Percentiles rank a stretch among this genome's conserved stretches.
phyloP scores from a whole-genome alignment of 345 rosid species.

The Erysimum cheiranthoides region DNA sequence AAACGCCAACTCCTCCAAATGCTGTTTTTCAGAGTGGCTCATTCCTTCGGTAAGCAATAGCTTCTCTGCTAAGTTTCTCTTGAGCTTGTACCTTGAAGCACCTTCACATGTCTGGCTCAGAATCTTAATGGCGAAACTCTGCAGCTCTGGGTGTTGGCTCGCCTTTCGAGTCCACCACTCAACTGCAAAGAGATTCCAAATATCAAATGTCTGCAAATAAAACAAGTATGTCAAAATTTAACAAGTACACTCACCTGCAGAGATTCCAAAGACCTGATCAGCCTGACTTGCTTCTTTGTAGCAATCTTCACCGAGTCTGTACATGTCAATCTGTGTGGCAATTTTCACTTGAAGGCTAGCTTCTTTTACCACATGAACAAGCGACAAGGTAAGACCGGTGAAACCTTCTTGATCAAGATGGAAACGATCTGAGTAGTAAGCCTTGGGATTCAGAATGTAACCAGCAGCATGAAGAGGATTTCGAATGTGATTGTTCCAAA shows the following conservation, averaged over 20 bases:
- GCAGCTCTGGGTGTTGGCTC: constrained; percentile 56
- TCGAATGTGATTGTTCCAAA: constrained; percentile 58
- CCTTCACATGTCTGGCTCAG: constrained; percentile 68
- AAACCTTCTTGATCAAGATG: constrained; percentile 54
- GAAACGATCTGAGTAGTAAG: constrained; percentile 60
- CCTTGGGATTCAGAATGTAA: constrained; percentile 62
- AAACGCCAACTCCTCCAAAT: constrained; percentile 43
- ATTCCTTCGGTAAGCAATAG: constrained; percentile 34
- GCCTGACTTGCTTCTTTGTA: constrained; percentile 53
- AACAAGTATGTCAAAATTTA: neutral
- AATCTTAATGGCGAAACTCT: constrained; percentile 54
- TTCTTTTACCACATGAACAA: constrained; percentile 51
- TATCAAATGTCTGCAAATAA: neutral
- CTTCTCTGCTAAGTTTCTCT: constrained; percentile 58
- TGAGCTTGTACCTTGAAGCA: constrained; percentile 54
- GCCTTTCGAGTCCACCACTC: constrained; percentile 66
- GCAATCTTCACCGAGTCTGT: constrained; percentile 48
- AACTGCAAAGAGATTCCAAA: constrained; percentile 44
- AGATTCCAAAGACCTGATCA: constrained; percentile 43
- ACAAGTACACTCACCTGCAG: constrained; percentile 53
- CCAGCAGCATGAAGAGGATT: constrained; percentile 76
- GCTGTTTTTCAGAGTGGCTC: constrained; percentile 39
- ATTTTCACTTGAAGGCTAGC: constrained; percentile 40
- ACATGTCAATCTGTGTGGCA: constrained; percentile 53
- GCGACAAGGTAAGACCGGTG: constrained; percentile 52